Base-by-base conservation (phyloP, 129 eudicot species). In the Daucus carota region DNA sequence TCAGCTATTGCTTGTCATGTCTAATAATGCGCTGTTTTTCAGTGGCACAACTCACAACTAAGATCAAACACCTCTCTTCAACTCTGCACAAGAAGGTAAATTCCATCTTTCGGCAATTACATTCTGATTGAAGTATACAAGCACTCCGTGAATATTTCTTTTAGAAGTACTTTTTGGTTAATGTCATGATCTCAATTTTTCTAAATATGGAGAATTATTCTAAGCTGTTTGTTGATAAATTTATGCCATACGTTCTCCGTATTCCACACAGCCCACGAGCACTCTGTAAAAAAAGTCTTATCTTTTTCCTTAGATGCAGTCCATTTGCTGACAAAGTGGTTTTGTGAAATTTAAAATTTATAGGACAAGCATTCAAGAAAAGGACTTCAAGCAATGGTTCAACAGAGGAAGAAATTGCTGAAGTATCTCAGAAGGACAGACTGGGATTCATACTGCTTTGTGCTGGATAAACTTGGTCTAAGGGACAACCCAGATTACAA, bases 41-140 rank as follows among this genome's bases (percentile, higher is more conserved):
- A 90, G 98, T 93, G 84, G 98, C 93, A 68, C 98, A 84, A 63
- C 91, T 90, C 33, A 93, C 97, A 29, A 89, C 96, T 42, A 91
- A 94, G 88, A 94, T 94, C 73, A 88, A 85, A 77, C 93, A 94
- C 76, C 93, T 94, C 12, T 83, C 93, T 11, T 28, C 87, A 4
- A 88, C 79, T 76, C 82, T 94, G 59, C 93, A 87, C 79, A 94
- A 94, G 47, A 71, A 71, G 75, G 75, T 71, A 9, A 22, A 4
- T 71, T 71, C 3, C 29, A 41, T 43, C 18, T 71, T 42, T 42
- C 38, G 13, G 34, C 4, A 43, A 24, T 71, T 71, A 42, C 7
- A 47, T 43, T 26, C 26, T 24, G 13, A 22, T 43, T 46, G 26
- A 12, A 43, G n/a, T 71, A 17, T 43, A 26, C 15, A 24, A 13